Evolutionary conservation across 2,329 filamentous ascomycete genomes (phyloP).

Genomic region (Alternaria sp.): DNA sequence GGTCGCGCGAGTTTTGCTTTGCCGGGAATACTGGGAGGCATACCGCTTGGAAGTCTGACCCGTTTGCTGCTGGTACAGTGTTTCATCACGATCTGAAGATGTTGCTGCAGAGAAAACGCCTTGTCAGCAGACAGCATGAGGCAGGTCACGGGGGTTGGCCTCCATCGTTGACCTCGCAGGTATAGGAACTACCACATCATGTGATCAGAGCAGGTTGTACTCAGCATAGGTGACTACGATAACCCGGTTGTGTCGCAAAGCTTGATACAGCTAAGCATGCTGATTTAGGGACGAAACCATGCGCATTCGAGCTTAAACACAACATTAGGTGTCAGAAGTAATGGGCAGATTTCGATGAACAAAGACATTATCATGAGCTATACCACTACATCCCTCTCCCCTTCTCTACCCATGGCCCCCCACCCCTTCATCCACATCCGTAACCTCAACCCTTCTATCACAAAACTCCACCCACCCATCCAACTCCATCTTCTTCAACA

Average conservation of each 20-base stretch:
- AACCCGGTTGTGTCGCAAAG: neutral
- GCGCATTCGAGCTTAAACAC: neutral
- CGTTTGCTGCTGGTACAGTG: neutral
- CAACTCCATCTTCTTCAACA: constrained; percentile 70
- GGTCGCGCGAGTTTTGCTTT: neutral
- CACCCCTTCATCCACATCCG: constrained; percentile 23
- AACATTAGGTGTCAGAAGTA: neutral
- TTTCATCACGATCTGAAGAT: neutral
- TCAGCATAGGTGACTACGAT: neutral
- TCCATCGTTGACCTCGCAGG: neutral
- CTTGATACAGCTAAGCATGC: neutral
- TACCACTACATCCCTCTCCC: neutral
- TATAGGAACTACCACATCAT: neutral
- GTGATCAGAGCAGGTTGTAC: neutral
- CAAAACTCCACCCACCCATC: constrained; percentile 69
- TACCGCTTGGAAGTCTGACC: neutral
- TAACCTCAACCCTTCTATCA: constrained; percentile 32
- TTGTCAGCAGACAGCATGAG: neutral
- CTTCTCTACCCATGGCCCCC: neutral
- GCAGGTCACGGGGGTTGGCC: neutral
- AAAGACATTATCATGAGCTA: neutral
- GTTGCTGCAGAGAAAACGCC: neutral
- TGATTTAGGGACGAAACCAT: neutral
- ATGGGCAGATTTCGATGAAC: neutral
- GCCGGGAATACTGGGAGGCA: neutral